phyloP scores from a whole-genome alignment of 805 yeast species.

The Yamadazyma insecticola region DNA sequence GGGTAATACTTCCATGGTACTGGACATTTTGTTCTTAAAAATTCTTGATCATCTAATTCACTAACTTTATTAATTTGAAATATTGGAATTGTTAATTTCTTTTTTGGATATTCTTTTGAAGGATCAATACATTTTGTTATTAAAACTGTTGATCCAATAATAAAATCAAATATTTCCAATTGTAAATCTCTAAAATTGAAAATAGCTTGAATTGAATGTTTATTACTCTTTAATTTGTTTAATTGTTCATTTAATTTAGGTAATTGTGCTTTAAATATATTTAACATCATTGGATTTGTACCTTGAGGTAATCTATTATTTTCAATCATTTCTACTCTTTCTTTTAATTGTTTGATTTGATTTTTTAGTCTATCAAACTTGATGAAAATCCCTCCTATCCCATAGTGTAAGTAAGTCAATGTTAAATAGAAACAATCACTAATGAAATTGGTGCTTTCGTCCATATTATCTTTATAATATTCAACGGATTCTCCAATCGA shows the following conservation, averaged over 20 bases:
- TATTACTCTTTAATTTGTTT: slow-evolving; percentile 36
- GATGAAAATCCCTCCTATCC: slow-evolving; percentile 73
- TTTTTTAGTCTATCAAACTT: slow-evolving; percentile 50
- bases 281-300: slow-evolving; percentile 20
- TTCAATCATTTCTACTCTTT: slow-evolving; percentile 45
- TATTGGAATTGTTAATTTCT: slow-evolving; percentile 47
- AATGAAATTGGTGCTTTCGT: slow-evolving; percentile 65
- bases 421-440: slow-evolving; percentile 84
- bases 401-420: slow-evolving; percentile 78
- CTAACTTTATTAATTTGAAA: slow-evolving; percentile 56
- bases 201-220: slow-evolving; percentile 59
- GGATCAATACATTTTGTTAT: slow-evolving; percentile 73
- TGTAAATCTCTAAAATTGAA: slow-evolving; percentile 56
- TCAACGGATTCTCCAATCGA: slow-evolving; percentile 66
- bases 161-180: slow-evolving; percentile 66
- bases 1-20: slow-evolving; percentile 79
- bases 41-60: slow-evolving; percentile 72
- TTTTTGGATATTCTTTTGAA: slow-evolving; percentile 53
- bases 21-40: slow-evolving; percentile 61
- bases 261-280: slow-evolving; percentile 34
- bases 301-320: slow-evolving; percentile 24
- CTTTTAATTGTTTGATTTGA: slow-evolving; percentile 44
- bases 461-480: slow-evolving; percentile 40
- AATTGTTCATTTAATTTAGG: slow-evolving; percentile 40
- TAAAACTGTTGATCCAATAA: slow-evolving; percentile 71